Evolutionary conservation across 495 filamentous ascomycete genomes (phyloP).

Genomic region (Hapsidospora chrysogenum): DNA sequence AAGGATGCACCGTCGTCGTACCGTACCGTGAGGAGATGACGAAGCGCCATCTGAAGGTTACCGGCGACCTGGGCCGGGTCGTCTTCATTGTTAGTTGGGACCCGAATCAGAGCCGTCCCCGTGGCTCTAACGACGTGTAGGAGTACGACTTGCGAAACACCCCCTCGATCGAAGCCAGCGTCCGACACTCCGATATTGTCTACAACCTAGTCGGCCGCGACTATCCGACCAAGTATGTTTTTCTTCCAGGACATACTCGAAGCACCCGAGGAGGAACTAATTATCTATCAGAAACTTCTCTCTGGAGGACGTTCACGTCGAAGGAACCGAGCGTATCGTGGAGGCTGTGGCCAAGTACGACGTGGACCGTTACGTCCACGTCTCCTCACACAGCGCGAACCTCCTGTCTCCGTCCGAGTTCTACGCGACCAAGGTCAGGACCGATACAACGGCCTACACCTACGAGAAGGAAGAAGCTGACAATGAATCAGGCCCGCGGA

Average conservation of each 20-base stretch:
- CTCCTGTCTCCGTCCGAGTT: conserved; percentile 67
- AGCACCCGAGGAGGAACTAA: background rate
- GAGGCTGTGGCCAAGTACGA: conserved; percentile 98
- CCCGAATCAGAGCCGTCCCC: background rate
- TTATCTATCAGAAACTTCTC: conserved; percentile 60
- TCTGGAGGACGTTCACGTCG: conserved; percentile 82
- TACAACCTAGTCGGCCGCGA: conserved; percentile 89
- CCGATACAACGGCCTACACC: background rate
- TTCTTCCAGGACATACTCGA: background rate
- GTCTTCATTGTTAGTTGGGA: conserved; percentile 50
- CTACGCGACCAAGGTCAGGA: conserved; percentile 69
- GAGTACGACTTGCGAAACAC: conserved; percentile 96
- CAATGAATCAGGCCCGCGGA: conserved; percentile 43
- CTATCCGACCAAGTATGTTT: conserved; percentile 83
- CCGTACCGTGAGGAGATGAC: conserved; percentile 95
- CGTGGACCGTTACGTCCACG: conserved; percentile 89
- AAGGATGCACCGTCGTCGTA: conserved; percentile 84
- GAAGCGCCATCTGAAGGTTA: conserved; percentile 89
- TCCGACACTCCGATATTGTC: conserved; percentile 91
- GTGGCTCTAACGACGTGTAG: conserved; percentile 19
- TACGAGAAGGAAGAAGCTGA: conserved; percentile 3
- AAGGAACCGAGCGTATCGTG: conserved; percentile 85
- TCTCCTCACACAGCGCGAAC: conserved; percentile 87
- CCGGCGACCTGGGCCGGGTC: conserved; percentile 82
- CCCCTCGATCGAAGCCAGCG: conserved; percentile 86